Evolutionary conservation across 345 rosid genomes (phyloP), one percentile per base, ranked within the genome.

Genomic region (Eucalyptus microcorys): DNA sequence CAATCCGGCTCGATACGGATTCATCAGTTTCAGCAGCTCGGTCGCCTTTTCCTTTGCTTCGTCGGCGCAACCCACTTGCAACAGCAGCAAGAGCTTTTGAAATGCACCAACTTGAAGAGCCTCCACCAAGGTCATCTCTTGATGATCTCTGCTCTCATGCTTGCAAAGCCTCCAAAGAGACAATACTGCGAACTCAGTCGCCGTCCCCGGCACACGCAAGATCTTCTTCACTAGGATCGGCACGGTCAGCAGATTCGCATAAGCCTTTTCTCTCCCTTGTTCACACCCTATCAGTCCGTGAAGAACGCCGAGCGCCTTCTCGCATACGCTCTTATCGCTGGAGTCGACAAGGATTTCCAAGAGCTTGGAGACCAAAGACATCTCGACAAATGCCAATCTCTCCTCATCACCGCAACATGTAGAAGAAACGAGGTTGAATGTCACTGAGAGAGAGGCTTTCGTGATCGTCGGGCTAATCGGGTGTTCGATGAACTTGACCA

Each of bases 1-100:
- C 87, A 94, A 71, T 40, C 93, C 93, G 4, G 91, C 87, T 71
- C 96, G 91, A 87, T 92, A 92, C 12, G 96, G 95, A 92, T 94
- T 95, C 94, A 95, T 83, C 37, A 92, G 14, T 80, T 95, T 95
- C 94, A 95, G 88, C 87, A 94, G 89, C 76, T 93, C 93, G 2
- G 95, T 94, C 6, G 94, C 94, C 90, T 93, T 95, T 93, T 94
- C 95, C 88, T 94, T 95, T 0, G 96, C 94, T 32, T 90, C 90
- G 12, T 87, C 88, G 6, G 89, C 90, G 34, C 95, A 95, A 2
- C 96, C 97, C 34, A 93, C 85, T 87, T 94, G 96, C n/a, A 95
- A 79, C 26, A 95, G 83, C 90, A 95, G 47, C 81, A 95, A 89
- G 30, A 95, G 92, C 91, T 95, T 95, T 89, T 95, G 96, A 87